Evolutionary conservation across 495 filamentous ascomycete species (phyloP), one percentile per base, ranked within the genome.

Genomic region (Bathelium albidoporum): DNA sequence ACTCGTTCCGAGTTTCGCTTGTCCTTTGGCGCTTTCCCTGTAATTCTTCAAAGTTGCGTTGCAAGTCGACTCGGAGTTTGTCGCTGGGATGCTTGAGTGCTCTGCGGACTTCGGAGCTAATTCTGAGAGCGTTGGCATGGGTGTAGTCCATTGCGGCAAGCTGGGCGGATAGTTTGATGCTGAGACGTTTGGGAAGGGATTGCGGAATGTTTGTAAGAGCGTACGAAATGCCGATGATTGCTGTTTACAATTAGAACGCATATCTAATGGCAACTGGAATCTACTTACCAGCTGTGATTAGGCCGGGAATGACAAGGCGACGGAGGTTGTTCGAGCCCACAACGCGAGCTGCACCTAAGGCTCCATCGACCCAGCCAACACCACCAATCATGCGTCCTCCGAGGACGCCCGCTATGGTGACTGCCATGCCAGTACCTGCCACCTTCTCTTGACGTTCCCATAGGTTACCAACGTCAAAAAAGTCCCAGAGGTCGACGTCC

Each of bases 371-470:
- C 89, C 93, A 96, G 60, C 89, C 85, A 70, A 89, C 82, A 59
- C 91, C 86, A 65, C 93, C 89, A 52, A 97, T 77, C 64, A 92
- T 78, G 41, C 91, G 82, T 14, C 86, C 83, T 59, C 92, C 90
- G 11, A 96, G 79, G 22, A 94, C 87, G 63, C 90, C 90, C n/a
- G 87, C 89, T 32, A 93, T 85, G 1, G 94, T 97, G 74, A 98
- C 80, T 43, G 95, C 93, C 86, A 97, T 89, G 65, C 94, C 85
- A 31, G 91, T 91, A 41, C 91, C 90, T 16, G 90, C 91, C 44
- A 94, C 77, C 77, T 97, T 97, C 78, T 98, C 95, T 72, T 98
- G 91, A 58, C 84, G 81, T 69, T 97, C 90, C 79, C 94, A 85
- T 11, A 96, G 77, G 12, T 83, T 86, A 34, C 81, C 78, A 69